Percentiles rank a stretch among this genome's conserved stretches.
These are phyloP conservation scores for Candolleomyces aberdarensis DNA, from an alignment of 768 basidiomycete genomes.

Conservation along the genomic window DNA sequence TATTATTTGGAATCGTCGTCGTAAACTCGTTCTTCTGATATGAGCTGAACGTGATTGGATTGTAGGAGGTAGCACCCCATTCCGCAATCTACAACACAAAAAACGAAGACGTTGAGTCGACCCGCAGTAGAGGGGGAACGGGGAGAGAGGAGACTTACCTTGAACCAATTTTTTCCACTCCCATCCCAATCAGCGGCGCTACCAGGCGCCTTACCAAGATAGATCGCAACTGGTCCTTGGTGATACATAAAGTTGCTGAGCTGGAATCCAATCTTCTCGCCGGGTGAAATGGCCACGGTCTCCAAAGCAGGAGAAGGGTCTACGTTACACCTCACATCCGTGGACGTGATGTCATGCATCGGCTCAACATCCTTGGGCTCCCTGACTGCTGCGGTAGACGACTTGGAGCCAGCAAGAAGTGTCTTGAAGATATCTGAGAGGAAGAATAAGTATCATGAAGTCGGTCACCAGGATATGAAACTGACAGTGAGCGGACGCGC, in stretches of 20 bases:
- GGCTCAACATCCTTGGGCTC: slow-evolving; percentile 22
- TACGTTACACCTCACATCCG: slow-evolving; percentile 26
- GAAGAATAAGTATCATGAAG: background rate
- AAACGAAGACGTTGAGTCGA: background rate
- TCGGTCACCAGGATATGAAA: background rate
- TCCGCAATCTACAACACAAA: slow-evolving; percentile 31
- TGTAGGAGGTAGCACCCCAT: slow-evolving; percentile 34
- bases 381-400: slow-evolving; percentile 21
- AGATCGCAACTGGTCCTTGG: slow-evolving; percentile 23
- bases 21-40: slow-evolving; percentile 29
- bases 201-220: slow-evolving; percentile 35
- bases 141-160: slow-evolving; percentile 19
- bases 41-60: slow-evolving; percentile 35
- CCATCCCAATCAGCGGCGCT: slow-evolving; percentile 32
- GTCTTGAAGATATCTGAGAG: slow-evolving; percentile 21
- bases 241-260: slow-evolving; percentile 23
- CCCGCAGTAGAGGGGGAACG: background rate
- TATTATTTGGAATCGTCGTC: slow-evolving; percentile 37
- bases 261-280: slow-evolving; percentile 27
- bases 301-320: slow-evolving; percentile 21
- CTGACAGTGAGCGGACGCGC: slow-evolving; percentile 11
- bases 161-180: slow-evolving; percentile 37
- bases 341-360: slow-evolving; percentile 17
- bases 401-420: slow-evolving; percentile 14
- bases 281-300: slow-evolving; percentile 26